These are phyloP conservation scores for Penicillium expansum DNA, from an alignment of 2,329 filamentous ascomycete genomes.

Conservation along the genomic window DNA sequence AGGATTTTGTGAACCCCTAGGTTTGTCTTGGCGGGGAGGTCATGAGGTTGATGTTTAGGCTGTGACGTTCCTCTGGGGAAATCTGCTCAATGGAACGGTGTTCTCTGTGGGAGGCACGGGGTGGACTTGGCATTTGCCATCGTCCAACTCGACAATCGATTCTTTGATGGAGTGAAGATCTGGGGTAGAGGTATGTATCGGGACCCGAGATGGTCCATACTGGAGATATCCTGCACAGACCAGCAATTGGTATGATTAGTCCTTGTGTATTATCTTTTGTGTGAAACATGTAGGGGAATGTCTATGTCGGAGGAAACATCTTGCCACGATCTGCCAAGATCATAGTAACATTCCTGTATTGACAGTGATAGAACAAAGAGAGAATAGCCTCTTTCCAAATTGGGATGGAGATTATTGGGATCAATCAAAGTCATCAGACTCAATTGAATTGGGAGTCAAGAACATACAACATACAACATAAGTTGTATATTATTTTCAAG, in stretches of 20 bases:
- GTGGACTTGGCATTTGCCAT: constrained; percentile 5
- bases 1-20: not conserved
- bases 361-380: not conserved
- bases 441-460: not conserved
- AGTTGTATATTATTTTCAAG: not conserved
- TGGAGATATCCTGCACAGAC: not conserved
- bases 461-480: not conserved
- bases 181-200: not conserved
- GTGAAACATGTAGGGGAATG: not conserved
- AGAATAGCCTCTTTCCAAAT: not conserved
- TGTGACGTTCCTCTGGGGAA: not conserved
- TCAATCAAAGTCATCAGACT: not conserved
- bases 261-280: not conserved
- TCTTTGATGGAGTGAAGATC: not conserved
- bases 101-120: not conserved
- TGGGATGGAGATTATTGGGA: not conserved
- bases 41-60: not conserved
- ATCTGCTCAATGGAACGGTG: not conserved
- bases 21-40: not conserved
- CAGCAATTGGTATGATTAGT: not conserved
- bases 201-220: not conserved
- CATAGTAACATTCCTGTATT: not conserved
- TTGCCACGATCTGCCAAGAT: not conserved
- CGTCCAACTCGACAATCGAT: not conserved
- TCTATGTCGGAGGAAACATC: not conserved